These are phyloP conservation scores for Cladosporium sp. DNA, from an alignment of 2,329 filamentous ascomycete genomes.

Conservation along the genomic window DNA sequence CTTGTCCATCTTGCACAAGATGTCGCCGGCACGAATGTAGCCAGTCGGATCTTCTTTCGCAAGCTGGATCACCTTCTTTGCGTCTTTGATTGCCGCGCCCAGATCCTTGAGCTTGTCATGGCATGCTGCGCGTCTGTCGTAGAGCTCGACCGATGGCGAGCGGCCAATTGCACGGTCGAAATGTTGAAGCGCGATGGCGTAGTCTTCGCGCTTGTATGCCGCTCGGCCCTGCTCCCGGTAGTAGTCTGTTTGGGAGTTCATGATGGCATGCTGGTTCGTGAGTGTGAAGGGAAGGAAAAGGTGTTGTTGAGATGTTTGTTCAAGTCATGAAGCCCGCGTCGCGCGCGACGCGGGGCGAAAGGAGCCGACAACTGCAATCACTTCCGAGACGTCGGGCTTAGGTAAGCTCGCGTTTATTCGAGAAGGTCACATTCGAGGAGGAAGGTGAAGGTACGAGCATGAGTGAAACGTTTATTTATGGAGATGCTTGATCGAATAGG, in stretches of 20 bases:
- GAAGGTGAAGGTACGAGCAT: too few species aligned
- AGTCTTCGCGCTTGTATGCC: conserved; percentile 41
- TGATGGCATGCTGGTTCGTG: not conserved
- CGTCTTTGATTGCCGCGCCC: conserved; percentile 51
- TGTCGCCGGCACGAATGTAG: conserved; percentile 52
- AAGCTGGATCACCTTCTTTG: conserved; percentile 51
- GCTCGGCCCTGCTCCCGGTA: conserved; percentile 38
- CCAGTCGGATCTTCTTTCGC: conserved; percentile 50
- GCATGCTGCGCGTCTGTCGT: conserved; percentile 53
- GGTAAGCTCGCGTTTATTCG: too few species aligned
- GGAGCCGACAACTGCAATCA: too few species aligned
- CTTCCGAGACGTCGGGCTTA: too few species aligned
- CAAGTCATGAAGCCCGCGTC: too few species aligned
- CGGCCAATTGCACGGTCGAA: conserved; percentile 29
- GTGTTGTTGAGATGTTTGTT: too few species aligned
- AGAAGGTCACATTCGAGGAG: too few species aligned
- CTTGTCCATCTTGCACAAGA: conserved; percentile 46
- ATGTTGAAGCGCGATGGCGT: conserved; percentile 37
- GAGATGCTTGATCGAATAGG: too few species aligned
- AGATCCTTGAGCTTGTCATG: conserved; percentile 50
- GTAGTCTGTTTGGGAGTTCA: not conserved
- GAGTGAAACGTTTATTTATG: too few species aligned
- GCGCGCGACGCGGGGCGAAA: too few species aligned
- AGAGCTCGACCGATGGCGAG: conserved; percentile 33
- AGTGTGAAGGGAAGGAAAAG: too few species aligned